Conservation (phyloP, 306 rosid genomes). For the Abrus precatorius region DNA sequence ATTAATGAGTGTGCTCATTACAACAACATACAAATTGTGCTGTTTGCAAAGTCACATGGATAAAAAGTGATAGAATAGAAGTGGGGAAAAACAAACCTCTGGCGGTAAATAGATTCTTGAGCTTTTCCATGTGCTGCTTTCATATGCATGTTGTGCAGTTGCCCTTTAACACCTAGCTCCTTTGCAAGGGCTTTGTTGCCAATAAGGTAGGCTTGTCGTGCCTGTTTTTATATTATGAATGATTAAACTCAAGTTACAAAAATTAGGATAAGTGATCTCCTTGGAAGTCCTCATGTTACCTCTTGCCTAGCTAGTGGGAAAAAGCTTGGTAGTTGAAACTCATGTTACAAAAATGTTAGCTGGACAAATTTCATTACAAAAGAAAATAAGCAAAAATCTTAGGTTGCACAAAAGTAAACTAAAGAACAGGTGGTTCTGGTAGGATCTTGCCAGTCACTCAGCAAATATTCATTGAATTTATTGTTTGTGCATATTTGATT, state of each 20-base stretch:
- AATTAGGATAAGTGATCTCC: slow-evolving; percentile 29
- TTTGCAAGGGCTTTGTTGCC: slow-evolving; percentile 96
- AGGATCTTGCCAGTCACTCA: slow-evolving; percentile 41
- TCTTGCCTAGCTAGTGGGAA: slow-evolving; percentile 14
- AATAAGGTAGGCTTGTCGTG: slow-evolving; percentile 90
- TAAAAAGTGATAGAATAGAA: slow-evolving; percentile 16
- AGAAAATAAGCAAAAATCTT: slow-evolving; percentile 37
- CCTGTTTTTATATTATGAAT: slow-evolving; percentile 64
- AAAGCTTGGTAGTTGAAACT: slow-evolving; percentile 22
- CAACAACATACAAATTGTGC: background rate
- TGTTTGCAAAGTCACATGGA: background rate
- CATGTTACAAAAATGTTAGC: slow-evolving; percentile 32
- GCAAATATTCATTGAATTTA: slow-evolving; percentile 38
- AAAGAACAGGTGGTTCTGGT: slow-evolving; percentile 14
- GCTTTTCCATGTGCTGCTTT: slow-evolving; percentile 97
- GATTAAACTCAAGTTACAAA: slow-evolving; percentile 39
- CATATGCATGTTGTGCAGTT: slow-evolving; percentile 91
- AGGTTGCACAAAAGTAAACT: slow-evolving; percentile 22
- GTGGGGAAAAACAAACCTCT: slow-evolving; percentile 75
- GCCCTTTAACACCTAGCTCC: slow-evolving; percentile 91
- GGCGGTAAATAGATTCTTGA: slow-evolving; percentile 93
- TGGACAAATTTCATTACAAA: slow-evolving; percentile 27
- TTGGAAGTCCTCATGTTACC: slow-evolving; percentile 6
- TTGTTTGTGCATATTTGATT: slow-evolving; percentile 34
- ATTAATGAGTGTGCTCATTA: background rate